phyloP scores from a whole-genome alignment of 2,329 filamentous ascomycete genomes.

The Mollisia scopiformis region DNA sequence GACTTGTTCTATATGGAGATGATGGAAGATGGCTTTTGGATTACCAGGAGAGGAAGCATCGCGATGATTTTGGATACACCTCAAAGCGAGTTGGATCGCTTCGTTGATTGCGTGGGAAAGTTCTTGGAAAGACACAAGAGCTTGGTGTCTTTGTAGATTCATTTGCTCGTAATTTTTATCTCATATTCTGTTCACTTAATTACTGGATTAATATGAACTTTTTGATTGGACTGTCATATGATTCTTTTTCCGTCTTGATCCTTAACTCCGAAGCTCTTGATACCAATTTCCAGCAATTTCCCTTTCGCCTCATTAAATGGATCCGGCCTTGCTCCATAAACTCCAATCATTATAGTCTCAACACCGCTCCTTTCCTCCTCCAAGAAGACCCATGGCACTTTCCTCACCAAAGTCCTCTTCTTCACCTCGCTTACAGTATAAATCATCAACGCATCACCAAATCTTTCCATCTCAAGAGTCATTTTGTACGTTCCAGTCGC shows the following conservation, averaged over 20 bases:
- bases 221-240: neutral
- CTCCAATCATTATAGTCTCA: neutral
- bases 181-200: no score
- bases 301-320: neutral
- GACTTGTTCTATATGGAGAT: constrained; percentile 15
- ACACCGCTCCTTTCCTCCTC: neutral
- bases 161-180: no score
- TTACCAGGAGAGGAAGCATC: constrained; percentile 12
- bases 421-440: neutral
- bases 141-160: neutral
- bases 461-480: neutral
- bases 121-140: neutral
- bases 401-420: neutral
- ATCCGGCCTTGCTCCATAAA: neutral
- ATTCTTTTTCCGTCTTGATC: neutral
- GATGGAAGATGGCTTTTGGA: constrained; percentile 16
- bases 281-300: neutral
- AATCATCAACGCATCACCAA: neutral
- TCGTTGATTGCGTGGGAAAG: neutral
- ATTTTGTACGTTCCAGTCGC: neutral
- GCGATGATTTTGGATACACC: constrained; percentile 14
- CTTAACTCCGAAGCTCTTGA: neutral
- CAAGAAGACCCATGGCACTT: neutral
- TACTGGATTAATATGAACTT: no score
- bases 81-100: constrained; percentile 9